Evolutionary conservation across 1,284 basidiomycete genomes (phyloP).

Genomic region (Ganoderma leucocontextum): DNA sequence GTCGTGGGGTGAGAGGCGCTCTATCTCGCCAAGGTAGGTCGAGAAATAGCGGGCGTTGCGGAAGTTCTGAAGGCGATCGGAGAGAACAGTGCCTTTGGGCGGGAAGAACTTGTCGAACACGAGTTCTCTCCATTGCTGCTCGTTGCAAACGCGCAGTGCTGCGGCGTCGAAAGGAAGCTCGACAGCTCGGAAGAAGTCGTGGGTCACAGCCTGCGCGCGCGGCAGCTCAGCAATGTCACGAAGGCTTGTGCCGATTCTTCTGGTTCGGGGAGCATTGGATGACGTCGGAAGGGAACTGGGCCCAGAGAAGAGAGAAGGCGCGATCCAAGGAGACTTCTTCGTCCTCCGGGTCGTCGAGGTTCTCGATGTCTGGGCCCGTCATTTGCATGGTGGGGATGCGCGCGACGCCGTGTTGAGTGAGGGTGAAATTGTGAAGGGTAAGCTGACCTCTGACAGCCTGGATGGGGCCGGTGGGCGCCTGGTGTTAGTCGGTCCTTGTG

Average conservation of each 20-base stretch:
- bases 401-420: background rate
- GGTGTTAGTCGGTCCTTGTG: background rate
- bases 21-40: background rate
- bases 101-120: slow-evolving; percentile 3
- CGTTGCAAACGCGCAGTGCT: background rate
- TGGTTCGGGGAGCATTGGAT: background rate
- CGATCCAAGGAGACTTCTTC: background rate
- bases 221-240: background rate
- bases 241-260: background rate
- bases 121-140: background rate
- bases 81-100: background rate
- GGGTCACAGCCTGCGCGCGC: background rate
- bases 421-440: background rate
- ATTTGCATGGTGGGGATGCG: background rate
- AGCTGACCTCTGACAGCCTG: background rate
- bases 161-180: background rate
- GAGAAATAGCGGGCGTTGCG: background rate
- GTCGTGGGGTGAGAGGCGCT: background rate
- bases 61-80: background rate
- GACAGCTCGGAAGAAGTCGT: background rate
- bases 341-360: background rate
- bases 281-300: background rate
- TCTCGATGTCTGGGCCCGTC: background rate
- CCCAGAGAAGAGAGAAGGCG: background rate
- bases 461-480: background rate